These are phyloP conservation scores for Discostella stelligeroides DNA, from an alignment of 108 stramenopile genomes.

Conservation along the genomic window DNA sequence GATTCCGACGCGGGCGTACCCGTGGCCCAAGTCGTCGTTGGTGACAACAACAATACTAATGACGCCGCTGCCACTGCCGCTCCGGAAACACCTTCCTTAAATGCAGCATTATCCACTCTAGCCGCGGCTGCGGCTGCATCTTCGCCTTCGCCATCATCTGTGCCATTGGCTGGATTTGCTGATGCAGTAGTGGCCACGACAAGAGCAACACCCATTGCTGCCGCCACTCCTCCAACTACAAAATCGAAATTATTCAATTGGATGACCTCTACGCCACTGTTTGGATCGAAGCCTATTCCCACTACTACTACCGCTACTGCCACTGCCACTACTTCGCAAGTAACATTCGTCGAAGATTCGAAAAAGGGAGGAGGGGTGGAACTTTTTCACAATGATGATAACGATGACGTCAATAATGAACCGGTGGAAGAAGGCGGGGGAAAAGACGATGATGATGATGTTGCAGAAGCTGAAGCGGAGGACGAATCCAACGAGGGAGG, in stretches of 20 bases:
- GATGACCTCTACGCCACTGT: too few species aligned
- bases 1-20: not conserved
- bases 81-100: not conserved
- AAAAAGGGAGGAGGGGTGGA: too few species aligned
- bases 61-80: not conserved
- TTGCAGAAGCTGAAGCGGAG: not conserved
- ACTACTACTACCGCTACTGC: too few species aligned
- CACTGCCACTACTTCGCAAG: too few species aligned
- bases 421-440: not conserved
- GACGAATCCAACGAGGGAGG: not conserved
- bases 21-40: not conserved
- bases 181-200: constrained; percentile 14
- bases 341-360: too few species aligned
- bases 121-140: not conserved
- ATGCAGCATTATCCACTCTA: too few species aligned
- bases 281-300: too few species aligned
- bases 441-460: not conserved
- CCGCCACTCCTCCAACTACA: not conserved
- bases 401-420: too few species aligned
- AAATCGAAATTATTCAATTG: too few species aligned
- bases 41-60: not conserved
- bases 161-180: constrained; percentile 34
- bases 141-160: not conserved
- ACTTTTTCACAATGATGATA: too few species aligned
- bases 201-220: not conserved